Conservation (phyloP, 2,329 filamentous ascomycete genomes). For the Botryotinia convoluta region DNA sequence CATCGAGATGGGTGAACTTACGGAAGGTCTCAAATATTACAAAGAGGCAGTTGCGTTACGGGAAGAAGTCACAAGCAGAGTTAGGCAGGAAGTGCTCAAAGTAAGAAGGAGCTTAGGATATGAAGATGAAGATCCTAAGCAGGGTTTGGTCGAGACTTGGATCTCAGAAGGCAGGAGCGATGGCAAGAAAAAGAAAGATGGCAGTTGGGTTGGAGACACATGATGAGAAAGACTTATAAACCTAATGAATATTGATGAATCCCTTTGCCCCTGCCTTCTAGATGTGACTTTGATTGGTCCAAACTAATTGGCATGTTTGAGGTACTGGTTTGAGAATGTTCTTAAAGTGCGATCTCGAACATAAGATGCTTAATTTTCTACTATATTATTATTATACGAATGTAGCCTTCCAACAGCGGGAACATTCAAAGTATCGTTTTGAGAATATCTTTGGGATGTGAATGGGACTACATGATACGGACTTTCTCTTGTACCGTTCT, state of each 20-base stretch:
- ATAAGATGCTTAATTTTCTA: background rate
- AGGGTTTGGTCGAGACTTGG: conserved; percentile 80
- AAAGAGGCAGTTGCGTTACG: conserved; percentile 74
- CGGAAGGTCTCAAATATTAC: conserved; percentile 63
- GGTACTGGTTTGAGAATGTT: background rate
- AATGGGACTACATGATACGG: too few species aligned
- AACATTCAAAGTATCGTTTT: background rate
- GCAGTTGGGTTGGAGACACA: conserved; percentile 25
- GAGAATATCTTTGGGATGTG: background rate
- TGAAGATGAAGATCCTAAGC: conserved; percentile 75
- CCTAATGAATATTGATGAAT: background rate
- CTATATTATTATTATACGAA: too few species aligned
- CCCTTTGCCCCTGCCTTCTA: background rate
- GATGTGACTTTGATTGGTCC: background rate
- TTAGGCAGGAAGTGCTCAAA: conserved; percentile 78
- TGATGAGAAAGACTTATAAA: conserved; percentile 5
- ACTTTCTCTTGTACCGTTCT: too few species aligned
- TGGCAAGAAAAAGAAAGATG: conserved; percentile 25
- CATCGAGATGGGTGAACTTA: conserved; percentile 56
- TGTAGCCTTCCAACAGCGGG: background rate
- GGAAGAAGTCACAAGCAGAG: conserved; percentile 73
- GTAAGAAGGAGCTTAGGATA: conserved; percentile 66
- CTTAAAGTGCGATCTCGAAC: background rate
- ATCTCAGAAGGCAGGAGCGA: conserved; percentile 41
- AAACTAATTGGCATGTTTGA: background rate